A percentile compares a stretch with the other conserved stretches of the same genome.
phyloP scores from a whole-genome alignment of 352 stramenopile genomes.

The Phytophthora tubulina region DNA sequence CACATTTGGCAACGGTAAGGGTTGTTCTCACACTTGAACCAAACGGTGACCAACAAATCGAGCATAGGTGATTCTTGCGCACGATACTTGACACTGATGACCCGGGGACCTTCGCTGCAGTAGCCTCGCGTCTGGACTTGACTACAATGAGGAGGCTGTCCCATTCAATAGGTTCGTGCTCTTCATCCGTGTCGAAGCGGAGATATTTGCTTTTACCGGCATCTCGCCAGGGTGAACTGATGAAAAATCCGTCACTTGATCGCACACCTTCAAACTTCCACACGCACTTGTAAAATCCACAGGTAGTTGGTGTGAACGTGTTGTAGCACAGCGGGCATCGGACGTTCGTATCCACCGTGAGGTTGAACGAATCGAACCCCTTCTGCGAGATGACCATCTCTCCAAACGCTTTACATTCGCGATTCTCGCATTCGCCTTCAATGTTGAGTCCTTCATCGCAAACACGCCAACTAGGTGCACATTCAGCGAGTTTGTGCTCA shows the following conservation, averaged over 20 bases:
- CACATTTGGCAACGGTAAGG: not conserved
- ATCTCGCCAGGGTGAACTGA: constrained; percentile 34
- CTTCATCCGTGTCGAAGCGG: constrained; percentile 30
- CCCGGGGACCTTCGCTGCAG: not conserved
- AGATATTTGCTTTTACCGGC: constrained; percentile 27
- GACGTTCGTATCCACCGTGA: constrained; percentile 10
- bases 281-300: constrained; percentile 44
- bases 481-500: not conserved
- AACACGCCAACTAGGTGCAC: constrained; percentile 11
- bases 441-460: constrained; percentile 36
- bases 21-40: not conserved
- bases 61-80: constrained; percentile 6
- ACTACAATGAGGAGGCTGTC: constrained; percentile 28
- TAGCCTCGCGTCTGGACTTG: constrained; percentile 1
- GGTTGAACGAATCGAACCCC: constrained; percentile 31
- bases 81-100: not conserved
- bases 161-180: constrained; percentile 20
- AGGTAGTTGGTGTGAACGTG: constrained; percentile 25
- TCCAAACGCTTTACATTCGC: constrained; percentile 20
- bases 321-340: constrained; percentile 27
- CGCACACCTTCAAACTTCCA: constrained; percentile 48
- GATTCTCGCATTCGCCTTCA: constrained; percentile 35
- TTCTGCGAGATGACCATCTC: constrained; percentile 28
- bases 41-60: constrained; percentile 13
- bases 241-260: not conserved